phyloP scores from a whole-genome alignment of 192 early-diverging fungal species.

The Bifiguratus adelaidae region DNA sequence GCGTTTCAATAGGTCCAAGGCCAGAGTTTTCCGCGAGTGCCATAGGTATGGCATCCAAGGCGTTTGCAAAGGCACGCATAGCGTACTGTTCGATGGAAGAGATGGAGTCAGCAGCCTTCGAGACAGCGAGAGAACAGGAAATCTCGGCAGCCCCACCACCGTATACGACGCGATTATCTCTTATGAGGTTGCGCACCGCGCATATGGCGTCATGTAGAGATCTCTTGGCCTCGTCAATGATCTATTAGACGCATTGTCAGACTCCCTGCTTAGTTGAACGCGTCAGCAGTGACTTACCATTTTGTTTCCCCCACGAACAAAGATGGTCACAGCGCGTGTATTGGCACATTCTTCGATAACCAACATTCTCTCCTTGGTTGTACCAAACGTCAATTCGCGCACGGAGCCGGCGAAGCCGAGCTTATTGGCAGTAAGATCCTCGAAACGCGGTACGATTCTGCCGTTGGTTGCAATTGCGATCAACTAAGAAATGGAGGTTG shows the following conservation, averaged over 20 bases:
- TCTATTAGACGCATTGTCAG: conserved; percentile 31
- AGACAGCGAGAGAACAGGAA: conserved; percentile 86
- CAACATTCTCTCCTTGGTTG: conserved; percentile 98
- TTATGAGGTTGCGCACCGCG: conserved; percentile 93
- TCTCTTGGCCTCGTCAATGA: conserved; percentile 98
- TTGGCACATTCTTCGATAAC: conserved; percentile 99
- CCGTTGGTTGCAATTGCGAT: conserved; percentile 99
- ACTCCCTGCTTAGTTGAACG: background rate
- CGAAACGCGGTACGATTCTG: conserved; percentile 99
- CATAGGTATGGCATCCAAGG: conserved; percentile 90
- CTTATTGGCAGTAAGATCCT: conserved; percentile 81
- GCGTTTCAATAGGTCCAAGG: conserved; percentile 89
- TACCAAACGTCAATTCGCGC: conserved; percentile 92
- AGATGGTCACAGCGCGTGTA: conserved; percentile 92
- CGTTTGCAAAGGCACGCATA: conserved; percentile 97
- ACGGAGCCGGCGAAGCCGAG: conserved; percentile 91
- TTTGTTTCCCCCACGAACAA: conserved; percentile 98
- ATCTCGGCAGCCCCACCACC: conserved; percentile 99
- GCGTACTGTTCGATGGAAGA: conserved; percentile 97
- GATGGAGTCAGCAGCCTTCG: conserved; percentile 80
- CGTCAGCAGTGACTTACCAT: conserved; percentile 47
- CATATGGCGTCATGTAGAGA: conserved; percentile 98
- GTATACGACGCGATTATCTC: conserved; percentile 98
- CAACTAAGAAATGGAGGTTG: conserved; percentile 55
- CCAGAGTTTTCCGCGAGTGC: conserved; percentile 96